A percentile compares a stretch with the other conserved stretches of the same genome.
phyloP scores from a whole-genome alignment of 805 yeast genomes.

The Metschnikowia dekortorum region DNA sequence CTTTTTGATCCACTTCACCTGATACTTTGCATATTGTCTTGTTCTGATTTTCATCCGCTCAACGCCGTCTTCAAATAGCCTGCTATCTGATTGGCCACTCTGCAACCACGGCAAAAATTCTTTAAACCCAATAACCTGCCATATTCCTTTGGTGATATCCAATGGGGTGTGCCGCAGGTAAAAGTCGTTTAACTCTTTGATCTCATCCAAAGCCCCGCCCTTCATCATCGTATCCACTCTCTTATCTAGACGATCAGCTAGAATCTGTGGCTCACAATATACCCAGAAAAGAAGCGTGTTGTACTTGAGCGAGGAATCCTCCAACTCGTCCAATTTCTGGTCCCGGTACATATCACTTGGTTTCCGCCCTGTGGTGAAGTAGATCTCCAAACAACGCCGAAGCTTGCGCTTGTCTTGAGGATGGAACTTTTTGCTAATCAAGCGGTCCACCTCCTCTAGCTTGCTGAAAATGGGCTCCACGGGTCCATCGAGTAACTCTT shows the following conservation, averaged over 20 bases:
- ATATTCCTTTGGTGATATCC: constrained; percentile 68
- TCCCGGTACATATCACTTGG: constrained; percentile 68
- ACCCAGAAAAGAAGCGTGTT: constrained; percentile 78
- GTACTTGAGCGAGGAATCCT: constrained; percentile 49
- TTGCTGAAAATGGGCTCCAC: constrained; percentile 45
- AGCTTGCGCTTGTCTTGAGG: constrained; percentile 84
- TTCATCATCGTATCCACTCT: constrained; percentile 83
- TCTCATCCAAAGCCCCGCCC: constrained; percentile 66
- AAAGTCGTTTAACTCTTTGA: constrained; percentile 50
- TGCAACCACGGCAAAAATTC: constrained; percentile 75
- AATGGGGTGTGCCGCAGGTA: constrained; percentile 38
- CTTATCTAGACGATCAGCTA: constrained; percentile 62
- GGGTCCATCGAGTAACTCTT: constrained; percentile 50
- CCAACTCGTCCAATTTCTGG: constrained; percentile 46
- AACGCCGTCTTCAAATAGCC: constrained; percentile 43
- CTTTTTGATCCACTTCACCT: constrained; percentile 86
- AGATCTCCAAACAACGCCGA: constrained; percentile 77
- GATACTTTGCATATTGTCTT: constrained; percentile 80
- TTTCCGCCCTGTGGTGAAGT: constrained; percentile 55
- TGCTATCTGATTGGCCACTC: constrained; percentile 9
- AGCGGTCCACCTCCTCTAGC: constrained; percentile 59
- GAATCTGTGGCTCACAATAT: constrained; percentile 54
- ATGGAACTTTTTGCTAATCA: constrained; percentile 75
- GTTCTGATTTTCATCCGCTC: constrained; percentile 81
- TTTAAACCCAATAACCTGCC: constrained; percentile 94